Conservation (phyloP, 1,284 basidiomycete genomes). For the Trametes versicolor region DNA sequence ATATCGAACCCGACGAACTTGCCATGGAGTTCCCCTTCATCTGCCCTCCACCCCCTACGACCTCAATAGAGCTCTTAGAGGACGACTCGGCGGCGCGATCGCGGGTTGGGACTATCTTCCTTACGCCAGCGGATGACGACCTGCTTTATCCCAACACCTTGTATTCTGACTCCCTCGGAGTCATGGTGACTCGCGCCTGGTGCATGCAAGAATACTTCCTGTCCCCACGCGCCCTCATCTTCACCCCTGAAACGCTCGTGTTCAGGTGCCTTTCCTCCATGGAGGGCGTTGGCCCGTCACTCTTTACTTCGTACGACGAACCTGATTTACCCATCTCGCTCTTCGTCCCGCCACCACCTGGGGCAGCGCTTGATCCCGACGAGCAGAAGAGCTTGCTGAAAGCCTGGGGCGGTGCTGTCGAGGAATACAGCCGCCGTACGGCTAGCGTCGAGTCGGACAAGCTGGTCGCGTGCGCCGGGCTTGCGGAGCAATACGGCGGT, state of each 20-base stretch:
- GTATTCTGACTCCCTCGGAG: too few species aligned
- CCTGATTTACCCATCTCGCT: slow-evolving; percentile 17
- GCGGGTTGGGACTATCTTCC: slow-evolving; percentile 12
- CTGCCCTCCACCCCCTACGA: background rate
- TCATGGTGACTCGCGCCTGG: slow-evolving; percentile 27
- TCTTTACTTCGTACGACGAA: slow-evolving; percentile 4
- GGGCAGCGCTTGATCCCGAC: background rate
- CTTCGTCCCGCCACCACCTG: background rate
- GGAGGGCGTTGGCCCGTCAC: slow-evolving; percentile 18
- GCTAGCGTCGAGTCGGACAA: slow-evolving; percentile 24
- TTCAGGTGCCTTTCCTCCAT: slow-evolving; percentile 24
- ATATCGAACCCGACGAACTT: background rate
- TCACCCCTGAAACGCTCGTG: slow-evolving; percentile 27
- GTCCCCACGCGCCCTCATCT: slow-evolving; percentile 26
- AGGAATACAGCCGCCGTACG: slow-evolving; percentile 25
- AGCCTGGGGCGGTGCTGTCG: slow-evolving; percentile 24
- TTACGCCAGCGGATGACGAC: too few species aligned
- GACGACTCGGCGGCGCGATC: background rate
- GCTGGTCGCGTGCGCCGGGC: slow-evolving; percentile 25
- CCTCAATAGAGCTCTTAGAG: background rate
- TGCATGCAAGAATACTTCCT: slow-evolving; percentile 28
- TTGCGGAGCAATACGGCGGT: too few species aligned
- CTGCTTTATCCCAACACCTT: too few species aligned
- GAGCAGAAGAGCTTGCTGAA: background rate
- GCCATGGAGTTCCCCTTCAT: slow-evolving; percentile 5